These are phyloP conservation scores for Coemansia sp. DNA, from an alignment of 371 early-diverging fungal species.

Conservation along the genomic window DNA sequence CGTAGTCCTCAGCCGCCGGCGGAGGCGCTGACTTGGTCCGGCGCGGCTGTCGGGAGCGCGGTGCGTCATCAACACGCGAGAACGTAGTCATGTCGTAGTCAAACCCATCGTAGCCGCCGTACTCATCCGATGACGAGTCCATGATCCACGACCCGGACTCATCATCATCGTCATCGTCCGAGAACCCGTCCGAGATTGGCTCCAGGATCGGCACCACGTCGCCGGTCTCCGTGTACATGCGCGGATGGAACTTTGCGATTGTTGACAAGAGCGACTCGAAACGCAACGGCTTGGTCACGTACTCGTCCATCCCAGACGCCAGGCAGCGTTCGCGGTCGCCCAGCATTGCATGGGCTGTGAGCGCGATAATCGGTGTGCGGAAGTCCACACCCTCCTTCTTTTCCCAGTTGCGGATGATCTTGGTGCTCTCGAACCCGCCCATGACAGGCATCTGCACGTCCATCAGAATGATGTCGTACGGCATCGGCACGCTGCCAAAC, in stretches of 20 bases:
- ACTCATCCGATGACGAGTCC: conserved; percentile 7
- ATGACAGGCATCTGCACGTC: conserved; percentile 71
- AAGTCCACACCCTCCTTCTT: conserved; percentile 49
- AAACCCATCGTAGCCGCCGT: conserved; percentile 5
- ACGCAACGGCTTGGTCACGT: conserved; percentile 67
- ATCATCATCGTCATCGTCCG: conserved; percentile 7
- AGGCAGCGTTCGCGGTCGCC: conserved; percentile 78
- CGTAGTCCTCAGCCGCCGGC: not conserved
- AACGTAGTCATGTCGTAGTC: not conserved
- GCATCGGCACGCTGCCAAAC: conserved; percentile 46
- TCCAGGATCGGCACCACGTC: conserved; percentile 39
- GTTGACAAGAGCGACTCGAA: conserved; percentile 40
- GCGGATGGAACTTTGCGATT: conserved; percentile 46
- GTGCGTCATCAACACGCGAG: not conserved
- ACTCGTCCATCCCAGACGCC: conserved; percentile 75
- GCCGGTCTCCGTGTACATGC: conserved; percentile 41
- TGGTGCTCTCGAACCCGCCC: conserved; percentile 78
- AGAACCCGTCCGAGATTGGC: conserved; percentile 8
- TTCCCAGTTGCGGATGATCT: conserved; percentile 67
- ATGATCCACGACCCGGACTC: not conserved
- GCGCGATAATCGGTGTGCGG: conserved; percentile 71
- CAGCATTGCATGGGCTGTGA: conserved; percentile 82
- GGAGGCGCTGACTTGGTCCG: not conserved
- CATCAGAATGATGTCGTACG: conserved; percentile 73
- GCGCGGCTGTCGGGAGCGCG: not conserved